Base-by-base conservation (phyloP, 2,329 filamentous ascomycete species). In the Calonectria hongkongensis region DNA sequence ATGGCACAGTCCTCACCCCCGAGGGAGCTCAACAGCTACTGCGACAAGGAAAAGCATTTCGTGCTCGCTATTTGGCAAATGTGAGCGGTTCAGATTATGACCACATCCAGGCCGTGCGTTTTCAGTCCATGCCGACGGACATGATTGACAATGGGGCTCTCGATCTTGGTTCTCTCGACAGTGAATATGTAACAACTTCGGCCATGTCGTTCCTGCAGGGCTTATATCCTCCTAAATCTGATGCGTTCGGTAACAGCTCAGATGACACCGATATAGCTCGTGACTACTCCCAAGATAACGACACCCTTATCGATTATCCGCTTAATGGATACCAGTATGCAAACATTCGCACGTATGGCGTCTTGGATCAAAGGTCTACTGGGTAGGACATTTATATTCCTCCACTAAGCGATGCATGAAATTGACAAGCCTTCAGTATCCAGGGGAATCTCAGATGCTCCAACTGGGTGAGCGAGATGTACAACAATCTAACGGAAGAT, bases 311-410 rank as follows among this genome's bases (percentile, higher is more conserved):
- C 7, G 85, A 91, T 30, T 90, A 91, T 48, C 95, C 95, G 0
- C 83, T 98, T 78, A 85, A 90, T 67, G 95, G 95, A 12, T 98
- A 96, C 81, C 95, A 98, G 81, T 91, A 97, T 76, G 93, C 96
- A 21, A 90, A 90, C 1, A 85, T 98, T 45, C 85, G 88, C 54
- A 88, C 89, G 0, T 82, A 92, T 9, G 85, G 87, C 1, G 82
- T 73, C 0, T 76, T 82, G 7, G 88, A 91, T 70, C 84, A 82
- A 13, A 82, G 84, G 21, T 88, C 85, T 15, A 82, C 87, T 45
- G 86, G 82, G 89, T 90, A 81, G 76, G 86, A 30, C 18, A 12
- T 33, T 21, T 45, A 3, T 30, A n/a, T 80, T 25, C 15, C 30
- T n/a, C 28, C 4, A 43, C n/a, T 39, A 21, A 41, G 21, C 16